Evolutionary conservation across 345 rosid genomes (phyloP).

Genomic region (Adansonia digitata): DNA sequence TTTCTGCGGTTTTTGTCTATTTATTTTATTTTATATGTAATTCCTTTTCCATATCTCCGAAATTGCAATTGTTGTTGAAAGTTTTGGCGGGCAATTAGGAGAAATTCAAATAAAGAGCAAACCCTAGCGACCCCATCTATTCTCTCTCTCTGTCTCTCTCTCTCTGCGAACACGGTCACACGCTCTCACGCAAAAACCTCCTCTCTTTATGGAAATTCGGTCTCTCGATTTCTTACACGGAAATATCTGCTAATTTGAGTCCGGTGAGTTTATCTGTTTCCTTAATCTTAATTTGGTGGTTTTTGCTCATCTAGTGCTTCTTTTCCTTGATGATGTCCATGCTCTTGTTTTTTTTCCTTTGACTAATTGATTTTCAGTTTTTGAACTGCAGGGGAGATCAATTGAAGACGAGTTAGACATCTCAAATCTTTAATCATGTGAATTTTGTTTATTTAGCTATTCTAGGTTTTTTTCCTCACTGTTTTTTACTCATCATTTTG

Average conservation of each 20-base stretch:
- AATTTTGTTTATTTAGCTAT: constrained; percentile 3
- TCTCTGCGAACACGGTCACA: not conserved
- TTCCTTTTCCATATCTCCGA: not conserved
- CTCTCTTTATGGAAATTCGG: not conserved
- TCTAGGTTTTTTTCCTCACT: not conserved
- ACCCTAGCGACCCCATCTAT: constrained; percentile 12
- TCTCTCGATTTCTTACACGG: not conserved
- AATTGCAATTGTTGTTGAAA: not conserved
- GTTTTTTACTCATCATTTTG: not conserved
- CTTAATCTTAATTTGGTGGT: not conserved
- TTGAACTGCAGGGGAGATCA: not conserved
- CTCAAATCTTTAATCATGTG: constrained; percentile 6
- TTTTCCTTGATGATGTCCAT: not conserved
- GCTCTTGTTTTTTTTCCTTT: not conserved
- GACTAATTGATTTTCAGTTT: not conserved
- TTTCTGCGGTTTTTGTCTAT: not conserved
- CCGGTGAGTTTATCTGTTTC: not conserved
- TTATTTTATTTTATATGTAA: not conserved
- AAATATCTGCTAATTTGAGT: not conserved
- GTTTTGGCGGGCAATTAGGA: not conserved
- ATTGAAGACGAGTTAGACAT: not conserved
- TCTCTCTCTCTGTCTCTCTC: constrained; percentile 6
- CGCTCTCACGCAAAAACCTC: not conserved
- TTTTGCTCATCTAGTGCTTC: not conserved
- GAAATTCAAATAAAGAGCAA: constrained; percentile 14